These are phyloP conservation scores for Leucosporidium yakuticum DNA, from an alignment of 768 basidiomycete genomes.

Conservation along the genomic window DNA sequence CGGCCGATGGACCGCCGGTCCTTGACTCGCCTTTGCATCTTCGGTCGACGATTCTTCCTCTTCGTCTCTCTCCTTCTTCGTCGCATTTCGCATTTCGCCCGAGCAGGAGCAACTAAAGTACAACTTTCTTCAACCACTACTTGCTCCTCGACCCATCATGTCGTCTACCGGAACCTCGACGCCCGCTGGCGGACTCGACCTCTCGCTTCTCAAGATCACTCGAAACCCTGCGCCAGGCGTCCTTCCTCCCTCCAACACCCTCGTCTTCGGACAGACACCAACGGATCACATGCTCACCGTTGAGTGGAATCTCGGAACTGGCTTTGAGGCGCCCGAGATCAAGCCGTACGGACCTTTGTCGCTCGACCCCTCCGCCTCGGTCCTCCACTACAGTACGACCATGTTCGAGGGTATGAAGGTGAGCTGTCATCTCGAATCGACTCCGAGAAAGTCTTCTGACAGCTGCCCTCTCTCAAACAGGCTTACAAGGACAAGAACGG, in stretches of 20 bases:
- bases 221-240: no score
- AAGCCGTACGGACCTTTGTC: conserved; percentile 68
- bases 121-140: no score
- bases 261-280: conserved; percentile 81
- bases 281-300: conserved; percentile 37
- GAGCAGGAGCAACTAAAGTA: no score
- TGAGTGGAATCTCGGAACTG: conserved; percentile 62
- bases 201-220: no score
- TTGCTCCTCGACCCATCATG: no score
- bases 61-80: no score
- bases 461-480: conserved; percentile 48
- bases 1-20: no score
- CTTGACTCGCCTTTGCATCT: no score
- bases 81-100: no score
- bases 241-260: conserved; percentile 58
- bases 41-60: no score
- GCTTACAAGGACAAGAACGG: conserved; percentile 63
- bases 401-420: conserved; percentile 72
- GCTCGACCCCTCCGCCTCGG: conserved; percentile 70
- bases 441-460: neutral
- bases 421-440: neutral
- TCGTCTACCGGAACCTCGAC: no score
- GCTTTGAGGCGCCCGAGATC: conserved; percentile 79
- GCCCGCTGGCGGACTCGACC: no score
- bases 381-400: conserved; percentile 83